Conservation (phyloP, 2,329 filamentous ascomycete genomes). For the Diaporthe ampelina region DNA sequence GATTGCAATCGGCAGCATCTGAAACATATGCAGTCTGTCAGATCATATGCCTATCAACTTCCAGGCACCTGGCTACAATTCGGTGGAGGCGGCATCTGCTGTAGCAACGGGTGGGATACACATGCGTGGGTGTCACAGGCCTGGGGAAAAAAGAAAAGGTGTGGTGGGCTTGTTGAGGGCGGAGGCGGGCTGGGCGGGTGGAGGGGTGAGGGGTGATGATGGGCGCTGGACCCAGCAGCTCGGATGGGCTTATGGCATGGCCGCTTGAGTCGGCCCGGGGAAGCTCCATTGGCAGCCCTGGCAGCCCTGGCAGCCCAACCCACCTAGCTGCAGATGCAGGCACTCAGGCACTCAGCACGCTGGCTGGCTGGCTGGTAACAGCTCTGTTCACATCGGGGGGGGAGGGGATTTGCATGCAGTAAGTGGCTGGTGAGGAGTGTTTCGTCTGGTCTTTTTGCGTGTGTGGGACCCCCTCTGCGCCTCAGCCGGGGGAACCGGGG, state of each 20-base stretch:
- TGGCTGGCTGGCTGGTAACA: too few relatives aligned
- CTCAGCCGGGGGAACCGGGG: background rate
- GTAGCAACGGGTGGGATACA: conserved; percentile 23
- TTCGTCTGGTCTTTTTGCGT: background rate
- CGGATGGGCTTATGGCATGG: conserved; percentile 8
- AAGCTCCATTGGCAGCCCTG: background rate
- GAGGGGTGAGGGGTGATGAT: too few relatives aligned
- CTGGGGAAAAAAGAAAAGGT: too few relatives aligned
- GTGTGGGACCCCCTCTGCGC: background rate
- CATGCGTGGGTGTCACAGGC: conserved; percentile 1
- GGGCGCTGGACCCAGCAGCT: conserved; percentile 6
- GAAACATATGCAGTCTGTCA: conserved; percentile 11
- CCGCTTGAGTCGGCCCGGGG: conserved; percentile 22
- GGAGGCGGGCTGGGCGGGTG: background rate
- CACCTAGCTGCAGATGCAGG: conserved; percentile 3
- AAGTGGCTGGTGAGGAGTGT: background rate
- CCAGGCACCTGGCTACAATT: background rate
- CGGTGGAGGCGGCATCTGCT: background rate
- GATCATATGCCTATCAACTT: background rate
- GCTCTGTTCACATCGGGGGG: too few relatives aligned
- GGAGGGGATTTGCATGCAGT: background rate
- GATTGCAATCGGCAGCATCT: conserved; percentile 30
- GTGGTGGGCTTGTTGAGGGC: background rate
- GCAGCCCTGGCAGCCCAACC: background rate
- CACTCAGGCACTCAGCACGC: background rate